Base-by-base conservation (phyloP, 306 rosid species). In the Hippophae gyantsensis region DNA sequence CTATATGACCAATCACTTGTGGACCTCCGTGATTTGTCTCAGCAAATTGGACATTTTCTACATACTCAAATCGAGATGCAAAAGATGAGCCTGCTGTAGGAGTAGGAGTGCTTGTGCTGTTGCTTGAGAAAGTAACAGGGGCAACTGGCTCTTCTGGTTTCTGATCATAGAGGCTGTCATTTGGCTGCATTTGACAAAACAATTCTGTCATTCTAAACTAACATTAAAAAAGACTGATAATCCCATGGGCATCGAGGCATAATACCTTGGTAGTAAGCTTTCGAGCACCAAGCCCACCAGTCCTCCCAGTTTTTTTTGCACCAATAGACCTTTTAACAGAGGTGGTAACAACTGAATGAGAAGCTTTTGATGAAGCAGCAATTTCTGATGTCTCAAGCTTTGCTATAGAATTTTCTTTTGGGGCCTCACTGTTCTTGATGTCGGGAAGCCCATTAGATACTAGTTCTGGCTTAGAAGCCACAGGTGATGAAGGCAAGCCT, bases 201-300 rank as follows among this genome's bases (percentile, higher is more conserved):
- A 53, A 32, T 32, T 32, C 38, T 32, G 38, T 2, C 5, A 32
- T 32, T 32, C 38, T 32, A 32, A 32, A 32, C 38, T 0, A 32
- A 2, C 3, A 26, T 13, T 38, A 40, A 41, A 57, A 9, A 42
- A 53, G 26, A 57, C 48, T 65, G 13, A 71, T 25, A 54, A 48
- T 64, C 23, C 54, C 52, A 64, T 58, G 40, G 57, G 58, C 43
- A 42, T 43, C 41, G 52, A 18, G 64, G 62, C 54, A 56, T 25
- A 41, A 50, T 64, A 78, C 88, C 89, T 78, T 82, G 10, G 73
- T 57, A 60, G 83, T 71, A 50, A 85, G 89, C 74, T 88, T 92
- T 61, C 96, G 82, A 42, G 99, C 99, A 54, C 99, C 96, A 73
- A 92, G 99, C 8, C 98, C 97, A 51, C 84, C 84, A 41, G 64